Evolutionary conservation across 495 filamentous ascomycete genomes (phyloP), one percentile per base, ranked within the genome.

Genomic region (Saxophila tyrrhenica): DNA sequence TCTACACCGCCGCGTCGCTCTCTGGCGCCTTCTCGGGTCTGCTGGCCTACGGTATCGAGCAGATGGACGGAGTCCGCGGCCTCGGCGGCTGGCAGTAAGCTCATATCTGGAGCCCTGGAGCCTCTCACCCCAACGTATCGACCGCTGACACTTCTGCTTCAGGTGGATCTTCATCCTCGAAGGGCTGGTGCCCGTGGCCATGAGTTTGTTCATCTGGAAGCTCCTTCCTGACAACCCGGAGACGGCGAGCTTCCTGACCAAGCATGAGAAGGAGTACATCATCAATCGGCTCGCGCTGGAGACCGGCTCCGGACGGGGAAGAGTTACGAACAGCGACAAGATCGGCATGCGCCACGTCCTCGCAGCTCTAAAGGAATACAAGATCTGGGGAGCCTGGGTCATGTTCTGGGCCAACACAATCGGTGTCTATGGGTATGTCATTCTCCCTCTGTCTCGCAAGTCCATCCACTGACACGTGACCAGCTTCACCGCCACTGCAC

Each of bases 21-120:
- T 79, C 83, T 2, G 82, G 83, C 17, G 83, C 82, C 1, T 86
- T 88, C 55, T 81, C 79, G 1, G 80, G 83, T 15, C 69, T 89
- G 39, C 68, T 89, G 0, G 85, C 86, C 3, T 86, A 73, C 55
- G 83, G 66, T 0, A 81, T 86, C 41, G 76, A 79, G 20, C 77
- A 85, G 62, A 84, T 88, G 79, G 72, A 85, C 29, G 84, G 84
- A 3, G 64, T 82, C 2, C 79, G 13, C 3, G 45, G 45, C 13
- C 13, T 24, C 7, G 45, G 13, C 3, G 84, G 83, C 23, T 87
- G 85, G 85, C 29, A 35, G 29, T 35, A 35, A 35, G 29, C 29
- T 13, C 29, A 35, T 35, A 13, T 35, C 13, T 13, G 5, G n/a
- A n/a, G 5, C 29, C 29, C 13, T 35, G 5, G 13, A 35, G 13